A percentile compares a stretch with the other conserved stretches of the same genome.
phyloP scores from a whole-genome alignment of 345 rosid species.

The Arabis alpina region DNA sequence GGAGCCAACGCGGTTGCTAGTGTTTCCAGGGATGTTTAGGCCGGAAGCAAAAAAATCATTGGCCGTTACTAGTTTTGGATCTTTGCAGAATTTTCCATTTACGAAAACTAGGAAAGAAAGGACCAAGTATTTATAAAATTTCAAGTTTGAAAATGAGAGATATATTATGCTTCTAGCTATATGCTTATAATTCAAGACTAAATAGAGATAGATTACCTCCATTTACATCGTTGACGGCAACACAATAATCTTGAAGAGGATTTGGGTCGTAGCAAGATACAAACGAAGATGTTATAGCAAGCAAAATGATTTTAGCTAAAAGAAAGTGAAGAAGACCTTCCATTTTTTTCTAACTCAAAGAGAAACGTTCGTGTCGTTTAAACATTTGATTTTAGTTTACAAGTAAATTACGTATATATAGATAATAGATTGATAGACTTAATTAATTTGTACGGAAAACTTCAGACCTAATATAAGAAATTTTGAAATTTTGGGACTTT shows the following conservation, averaged over 20 bases:
- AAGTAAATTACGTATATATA: too few relatives aligned
- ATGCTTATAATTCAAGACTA: too few relatives aligned
- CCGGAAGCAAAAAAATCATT: slow-evolving; percentile 39
- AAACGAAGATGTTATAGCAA: slow-evolving; percentile 22
- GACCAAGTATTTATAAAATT: not conserved
- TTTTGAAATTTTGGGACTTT: too few relatives aligned
- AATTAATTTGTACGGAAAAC: too few relatives aligned
- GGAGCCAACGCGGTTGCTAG: not conserved
- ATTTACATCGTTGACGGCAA: slow-evolving; percentile 3
- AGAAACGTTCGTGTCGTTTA: not conserved
- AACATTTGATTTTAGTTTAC: too few relatives aligned
- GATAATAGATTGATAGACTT: too few relatives aligned
- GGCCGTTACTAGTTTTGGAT: slow-evolving; percentile 30
- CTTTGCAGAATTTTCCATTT: slow-evolving; percentile 44
- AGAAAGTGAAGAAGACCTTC: not conserved
- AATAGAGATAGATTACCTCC: slow-evolving; percentile 5
- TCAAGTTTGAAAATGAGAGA: too few relatives aligned
- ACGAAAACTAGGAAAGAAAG: slow-evolving; percentile 31
- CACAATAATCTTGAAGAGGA: slow-evolving; percentile 30
- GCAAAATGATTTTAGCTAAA: not conserved
- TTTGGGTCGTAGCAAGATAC: slow-evolving; percentile 14
- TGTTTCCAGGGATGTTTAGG: slow-evolving; percentile 33
- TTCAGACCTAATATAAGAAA: too few relatives aligned
- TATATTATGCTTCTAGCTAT: not conserved
- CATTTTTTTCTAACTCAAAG: not conserved